Evolutionary conservation across 768 basidiomycete species (phyloP).

Genomic region (Russula emetica): DNA sequence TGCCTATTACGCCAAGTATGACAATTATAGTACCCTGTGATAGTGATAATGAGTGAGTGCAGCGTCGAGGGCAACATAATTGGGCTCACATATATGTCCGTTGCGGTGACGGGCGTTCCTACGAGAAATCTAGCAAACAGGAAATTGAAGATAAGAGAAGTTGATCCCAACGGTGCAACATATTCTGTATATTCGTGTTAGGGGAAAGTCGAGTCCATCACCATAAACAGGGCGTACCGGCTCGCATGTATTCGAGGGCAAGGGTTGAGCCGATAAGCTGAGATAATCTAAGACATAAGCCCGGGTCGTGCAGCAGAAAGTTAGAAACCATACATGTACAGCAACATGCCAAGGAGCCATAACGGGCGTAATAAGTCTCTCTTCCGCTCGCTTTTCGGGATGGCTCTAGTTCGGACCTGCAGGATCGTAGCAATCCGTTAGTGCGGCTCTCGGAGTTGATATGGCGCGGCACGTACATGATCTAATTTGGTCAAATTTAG

Average conservation of each 20-base stretch:
- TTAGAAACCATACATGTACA: constrained; percentile 71
- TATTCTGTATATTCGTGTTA: constrained; percentile 56
- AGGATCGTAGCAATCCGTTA: constrained; percentile 2
- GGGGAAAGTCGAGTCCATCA: constrained; percentile 3
- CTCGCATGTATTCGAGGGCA: constrained; percentile 84
- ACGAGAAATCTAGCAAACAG: constrained; percentile 87
- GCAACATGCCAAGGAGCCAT: constrained; percentile 87
- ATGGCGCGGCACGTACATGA: constrained; percentile 45
- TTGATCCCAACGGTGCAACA: constrained; percentile 91
- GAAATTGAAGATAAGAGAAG: constrained; percentile 94
- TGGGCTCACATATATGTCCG: constrained; percentile 68
- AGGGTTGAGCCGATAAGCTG: constrained; percentile 86
- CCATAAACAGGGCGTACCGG: constrained; percentile 44
- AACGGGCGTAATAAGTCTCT: constrained; percentile 79
- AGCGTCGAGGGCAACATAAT: background rate
- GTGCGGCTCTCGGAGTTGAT: background rate
- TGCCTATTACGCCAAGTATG: constrained; percentile 79
- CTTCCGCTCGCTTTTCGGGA: constrained; percentile 72
- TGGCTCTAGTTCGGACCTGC: constrained; percentile 64
- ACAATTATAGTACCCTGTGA: constrained; percentile 75
- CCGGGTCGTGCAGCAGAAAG: constrained; percentile 5
- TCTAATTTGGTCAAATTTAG: constrained; percentile 93
- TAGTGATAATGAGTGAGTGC: constrained; percentile 8
- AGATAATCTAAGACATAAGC: constrained; percentile 50
- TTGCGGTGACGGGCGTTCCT: constrained; percentile 77